Evolutionary conservation across 2,329 filamentous ascomycete genomes (phyloP).

Genomic region (Metarhizium rileyi): DNA sequence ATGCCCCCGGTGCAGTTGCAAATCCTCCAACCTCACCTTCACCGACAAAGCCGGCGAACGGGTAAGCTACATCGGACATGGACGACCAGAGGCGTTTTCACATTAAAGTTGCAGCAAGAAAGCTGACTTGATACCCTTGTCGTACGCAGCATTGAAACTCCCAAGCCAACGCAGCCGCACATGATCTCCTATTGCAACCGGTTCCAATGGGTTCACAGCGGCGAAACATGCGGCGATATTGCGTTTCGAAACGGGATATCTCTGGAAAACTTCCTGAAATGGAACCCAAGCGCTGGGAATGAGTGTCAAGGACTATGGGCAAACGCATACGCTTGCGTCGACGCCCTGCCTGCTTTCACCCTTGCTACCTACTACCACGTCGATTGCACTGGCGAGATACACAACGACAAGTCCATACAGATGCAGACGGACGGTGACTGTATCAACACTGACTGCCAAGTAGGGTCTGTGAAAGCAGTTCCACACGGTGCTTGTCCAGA

Average conservation of each 20-base stretch:
- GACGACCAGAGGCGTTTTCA: not conserved
- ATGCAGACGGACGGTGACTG: not conserved
- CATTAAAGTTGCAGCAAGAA: too few species aligned
- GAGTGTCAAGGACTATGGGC: not conserved
- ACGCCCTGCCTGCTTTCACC: not conserved
- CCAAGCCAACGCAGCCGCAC: not conserved
- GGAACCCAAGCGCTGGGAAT: not conserved
- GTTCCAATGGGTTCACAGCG: not conserved
- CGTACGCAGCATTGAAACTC: not conserved
- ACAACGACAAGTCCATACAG: conserved; percentile 2
- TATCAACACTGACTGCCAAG: conserved; percentile 6
- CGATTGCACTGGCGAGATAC: conserved; percentile 4
- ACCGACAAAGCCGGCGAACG: not conserved
- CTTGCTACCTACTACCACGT: conserved; percentile 1
- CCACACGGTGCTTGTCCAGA: not conserved
- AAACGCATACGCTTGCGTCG: not conserved
- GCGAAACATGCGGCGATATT: not conserved
- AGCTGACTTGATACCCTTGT: too few species aligned
- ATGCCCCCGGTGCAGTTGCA: not conserved
- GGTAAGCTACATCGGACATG: not conserved
- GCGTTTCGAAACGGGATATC: not conserved
- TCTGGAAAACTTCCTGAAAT: not conserved
- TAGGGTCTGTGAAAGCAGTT: not conserved
- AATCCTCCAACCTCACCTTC: not conserved
- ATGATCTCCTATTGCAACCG: not conserved